phyloP scores from a whole-genome alignment of 2,329 filamentous ascomycete genomes.

The Fusarium cyanostomum region DNA sequence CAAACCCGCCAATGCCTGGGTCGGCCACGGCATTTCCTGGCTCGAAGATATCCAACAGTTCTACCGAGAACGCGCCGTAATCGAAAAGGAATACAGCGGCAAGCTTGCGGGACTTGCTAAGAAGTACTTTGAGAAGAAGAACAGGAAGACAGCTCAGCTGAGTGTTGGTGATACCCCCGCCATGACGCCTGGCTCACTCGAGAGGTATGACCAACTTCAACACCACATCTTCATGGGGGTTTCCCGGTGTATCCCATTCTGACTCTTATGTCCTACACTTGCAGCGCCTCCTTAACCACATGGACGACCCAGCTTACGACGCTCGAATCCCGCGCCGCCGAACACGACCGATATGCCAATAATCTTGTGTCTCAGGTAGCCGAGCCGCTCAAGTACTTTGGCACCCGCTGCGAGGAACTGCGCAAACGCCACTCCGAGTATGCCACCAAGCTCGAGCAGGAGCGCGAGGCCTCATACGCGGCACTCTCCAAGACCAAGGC shows the following conservation, averaged over 20 bases:
- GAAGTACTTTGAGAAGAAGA: conserved; percentile 98
- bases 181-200: conserved; percentile 93
- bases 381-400: conserved; percentile 83
- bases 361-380: conserved; percentile 84
- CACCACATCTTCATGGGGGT: not conserved
- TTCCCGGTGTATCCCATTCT: conserved; percentile 28
- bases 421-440: conserved; percentile 92
- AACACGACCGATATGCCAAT: conserved; percentile 86
- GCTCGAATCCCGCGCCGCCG: conserved; percentile 84
- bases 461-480: conserved; percentile 83
- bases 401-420: conserved; percentile 83
- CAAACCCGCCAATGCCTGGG: conserved; percentile 94
- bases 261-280: conserved; percentile 25
- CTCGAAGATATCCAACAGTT: conserved; percentile 97
- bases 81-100: conserved; percentile 96
- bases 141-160: conserved; percentile 83
- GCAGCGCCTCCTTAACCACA: conserved; percentile 90
- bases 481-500: conserved; percentile 91
- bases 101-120: conserved; percentile 89
- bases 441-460: conserved; percentile 86
- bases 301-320: conserved; percentile 95
- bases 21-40: conserved; percentile 88
- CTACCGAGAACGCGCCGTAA: conserved; percentile 91
- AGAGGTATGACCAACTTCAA: conserved; percentile 66
- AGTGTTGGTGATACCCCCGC: conserved; percentile 94